These are phyloP conservation scores for Trichoderma semiorbis DNA, from an alignment of 2,329 filamentous ascomycete species.

Conservation along the genomic window DNA sequence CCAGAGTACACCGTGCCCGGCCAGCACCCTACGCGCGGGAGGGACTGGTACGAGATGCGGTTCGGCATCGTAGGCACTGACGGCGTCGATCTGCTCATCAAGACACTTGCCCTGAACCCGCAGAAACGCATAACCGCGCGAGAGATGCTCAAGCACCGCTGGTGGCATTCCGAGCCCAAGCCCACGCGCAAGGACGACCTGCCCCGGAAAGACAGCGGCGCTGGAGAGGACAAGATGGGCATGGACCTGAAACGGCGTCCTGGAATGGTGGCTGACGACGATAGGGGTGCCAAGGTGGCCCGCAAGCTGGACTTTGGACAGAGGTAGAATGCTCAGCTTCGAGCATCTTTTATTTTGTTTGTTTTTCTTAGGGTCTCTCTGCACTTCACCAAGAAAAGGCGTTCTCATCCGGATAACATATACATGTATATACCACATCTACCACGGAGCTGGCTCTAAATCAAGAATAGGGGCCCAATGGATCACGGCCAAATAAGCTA, in stretches of 20 bases:
- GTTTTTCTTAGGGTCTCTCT: not conserved
- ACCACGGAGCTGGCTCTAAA: not conserved
- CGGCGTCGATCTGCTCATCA: conserved; percentile 84
- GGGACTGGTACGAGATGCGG: conserved; percentile 68
- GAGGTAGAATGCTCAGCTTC: conserved; percentile 27
- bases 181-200: conserved; percentile 80
- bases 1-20: conserved; percentile 74
- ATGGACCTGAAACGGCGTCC: conserved; percentile 73
- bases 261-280: conserved; percentile 63
- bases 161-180: conserved; percentile 80
- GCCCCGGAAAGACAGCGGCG: conserved; percentile 62
- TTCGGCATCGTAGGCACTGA: conserved; percentile 79
- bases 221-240: conserved; percentile 70
- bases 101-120: conserved; percentile 83
- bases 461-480: not conserved
- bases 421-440: conserved; percentile 1
- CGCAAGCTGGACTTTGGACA: conserved; percentile 75
- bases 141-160: conserved; percentile 75
- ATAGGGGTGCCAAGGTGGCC: conserved; percentile 70
- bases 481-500: not conserved
- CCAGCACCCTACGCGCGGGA: conserved; percentile 58
- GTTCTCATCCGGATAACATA: not conserved
- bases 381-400: not conserved
- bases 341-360: not conserved
- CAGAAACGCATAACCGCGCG: conserved; percentile 73